Conservation (phyloP, 2,329 filamentous ascomycete genomes). For the Penicillium capsulatum region DNA sequence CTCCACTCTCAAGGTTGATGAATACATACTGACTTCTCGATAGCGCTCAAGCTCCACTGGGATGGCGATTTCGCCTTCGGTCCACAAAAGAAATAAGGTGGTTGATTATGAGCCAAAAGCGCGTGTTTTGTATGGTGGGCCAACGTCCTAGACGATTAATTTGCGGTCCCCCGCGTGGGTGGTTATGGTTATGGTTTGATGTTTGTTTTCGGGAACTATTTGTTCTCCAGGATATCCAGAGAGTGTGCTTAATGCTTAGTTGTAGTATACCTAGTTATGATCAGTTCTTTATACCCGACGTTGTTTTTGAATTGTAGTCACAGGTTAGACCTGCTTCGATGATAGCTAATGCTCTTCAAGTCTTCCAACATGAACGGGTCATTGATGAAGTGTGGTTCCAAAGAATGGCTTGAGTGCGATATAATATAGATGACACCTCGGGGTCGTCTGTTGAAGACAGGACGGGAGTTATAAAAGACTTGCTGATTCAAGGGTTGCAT, state of each 20-base stretch:
- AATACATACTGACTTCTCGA: slow-evolving; percentile 16
- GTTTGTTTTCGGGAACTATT: slow-evolving; percentile 14
- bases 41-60: slow-evolving; percentile 45
- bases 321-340: neutral
- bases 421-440: too few relatives aligned
- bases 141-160: slow-evolving; percentile 8
- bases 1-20: neutral
- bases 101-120: neutral
- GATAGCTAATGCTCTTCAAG: neutral
- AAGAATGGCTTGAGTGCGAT: too few relatives aligned
- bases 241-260: slow-evolving; percentile 13
- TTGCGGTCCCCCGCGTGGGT: slow-evolving; percentile 1
- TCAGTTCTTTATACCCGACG: neutral
- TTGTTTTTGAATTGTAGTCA: too few relatives aligned
- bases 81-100: slow-evolving; percentile 13
- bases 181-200: slow-evolving; percentile 11
- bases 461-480: too few relatives aligned
- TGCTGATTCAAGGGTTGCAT: too few relatives aligned
- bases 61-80: slow-evolving; percentile 34
- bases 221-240: slow-evolving; percentile 22
- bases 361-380: too few relatives aligned
- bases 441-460: too few relatives aligned
- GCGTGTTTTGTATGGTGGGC: neutral
- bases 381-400: too few relatives aligned
- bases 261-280: slow-evolving; percentile 15